Base-by-base conservation (phyloP, 768 basidiomycete species). In the Porphyrellus cyaneotinctus region DNA sequence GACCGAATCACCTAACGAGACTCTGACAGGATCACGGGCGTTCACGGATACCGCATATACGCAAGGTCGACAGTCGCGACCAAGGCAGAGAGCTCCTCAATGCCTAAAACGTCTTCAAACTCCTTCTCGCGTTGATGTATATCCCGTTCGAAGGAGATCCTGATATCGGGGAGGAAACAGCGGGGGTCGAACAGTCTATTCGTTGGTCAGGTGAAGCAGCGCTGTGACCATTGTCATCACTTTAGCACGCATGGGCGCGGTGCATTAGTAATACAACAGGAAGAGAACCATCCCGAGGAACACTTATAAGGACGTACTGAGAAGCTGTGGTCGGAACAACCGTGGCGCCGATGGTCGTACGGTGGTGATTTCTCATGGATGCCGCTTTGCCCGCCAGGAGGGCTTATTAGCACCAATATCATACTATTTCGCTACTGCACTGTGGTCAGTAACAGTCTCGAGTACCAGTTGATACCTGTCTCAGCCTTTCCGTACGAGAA, bases 51-150 rank as follows among this genome's bases (percentile, higher is more conserved):
- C 22, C 66, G 64, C 52, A 54, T 13, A 52, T 65, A 3, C 57
- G 63, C 42, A 55, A 53, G 17, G 51, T 60, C 13, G 45, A 64
- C 36, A 64, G 64, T 46, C 66, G 45, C 43, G 64, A 65, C 41
- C 53, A 61, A 18, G 26, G 26, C 26, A 28, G 26, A 28, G 26
- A 28, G 18, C 53, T 43, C 17, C 56, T 65, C 9, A 58, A 58
- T 4, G 51, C 61, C 9, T 43, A 66, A 11, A 52, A 39, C 24
- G 58, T 63, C 4, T 17, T 45, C 51, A 63, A 52, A 23, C 58
- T 66, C 6, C 56, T 64, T 13, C 58, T 64, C 20, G 58, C 54
- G 2, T 56, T 58, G n/a, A 63, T 58, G 17, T 2, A 51, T 7
- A 37, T 65, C 11, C 51, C 64, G 0, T 6, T 23, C 2, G 61